Percentiles rank a stretch among this genome's conserved stretches.
These are phyloP conservation scores for Uronychia binucleata DNA, from an alignment of 73 alveolate species.

Conservation along the genomic window DNA sequence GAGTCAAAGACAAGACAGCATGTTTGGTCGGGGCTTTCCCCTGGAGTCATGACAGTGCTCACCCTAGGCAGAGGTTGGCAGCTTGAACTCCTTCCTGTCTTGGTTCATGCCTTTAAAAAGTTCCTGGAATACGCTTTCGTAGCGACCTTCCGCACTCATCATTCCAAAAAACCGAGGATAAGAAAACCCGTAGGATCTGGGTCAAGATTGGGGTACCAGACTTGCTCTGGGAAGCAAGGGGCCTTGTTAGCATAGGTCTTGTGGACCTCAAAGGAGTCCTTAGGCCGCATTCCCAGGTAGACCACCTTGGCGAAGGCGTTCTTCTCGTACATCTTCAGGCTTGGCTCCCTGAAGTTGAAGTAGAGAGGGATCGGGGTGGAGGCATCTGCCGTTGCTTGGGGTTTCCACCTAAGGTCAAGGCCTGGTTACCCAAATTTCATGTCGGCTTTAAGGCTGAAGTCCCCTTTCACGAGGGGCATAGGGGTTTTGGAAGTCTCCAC, in stretches of 20 bases:
- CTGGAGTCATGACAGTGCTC: too few relatives aligned
- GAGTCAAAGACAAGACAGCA: constrained; percentile 11
- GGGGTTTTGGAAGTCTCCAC: too few relatives aligned
- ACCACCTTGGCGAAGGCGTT: neutral
- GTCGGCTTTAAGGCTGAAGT: constrained; percentile 54
- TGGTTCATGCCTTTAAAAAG: neutral
- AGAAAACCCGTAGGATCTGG: neutral
- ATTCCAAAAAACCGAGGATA: neutral
- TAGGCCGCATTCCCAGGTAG: constrained; percentile 54
- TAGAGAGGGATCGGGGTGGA: constrained; percentile 49
- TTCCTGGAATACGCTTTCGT: neutral
- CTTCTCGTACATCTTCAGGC: neutral
- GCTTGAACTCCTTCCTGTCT: neutral
- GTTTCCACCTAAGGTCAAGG: constrained; percentile 50
- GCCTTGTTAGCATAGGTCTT: neutral
- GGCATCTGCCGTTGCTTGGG: constrained; percentile 24
- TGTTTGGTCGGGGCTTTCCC: neutral
- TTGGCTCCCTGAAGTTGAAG: constrained; percentile 41
- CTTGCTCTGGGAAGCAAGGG: neutral
- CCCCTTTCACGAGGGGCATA: neutral
- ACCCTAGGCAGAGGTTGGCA: neutral
- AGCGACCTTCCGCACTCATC: neutral
- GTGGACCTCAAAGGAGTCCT: constrained; percentile 58
- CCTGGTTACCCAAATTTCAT: constrained; percentile 56
- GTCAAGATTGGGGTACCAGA: neutral